Percentiles rank a stretch among this genome's conserved stretches.
phyloP scores from a whole-genome alignment of 148 eudicot genomes.

The Dysphania ambrosioides region DNA sequence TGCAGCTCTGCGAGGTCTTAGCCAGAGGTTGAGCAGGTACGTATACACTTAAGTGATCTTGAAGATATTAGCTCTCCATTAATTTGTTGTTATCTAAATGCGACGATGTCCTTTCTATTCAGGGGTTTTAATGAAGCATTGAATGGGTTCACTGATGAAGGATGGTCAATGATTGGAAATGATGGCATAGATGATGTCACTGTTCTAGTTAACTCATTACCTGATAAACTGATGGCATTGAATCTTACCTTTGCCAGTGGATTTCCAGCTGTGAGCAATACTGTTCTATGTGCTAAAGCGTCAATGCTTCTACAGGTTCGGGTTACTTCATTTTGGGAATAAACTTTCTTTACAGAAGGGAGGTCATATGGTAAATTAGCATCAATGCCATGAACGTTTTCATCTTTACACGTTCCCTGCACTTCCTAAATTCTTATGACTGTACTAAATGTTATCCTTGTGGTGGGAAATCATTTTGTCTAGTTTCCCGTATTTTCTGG shows the following conservation, averaged over 20 bases:
- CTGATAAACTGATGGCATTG: slow-evolving; percentile 66
- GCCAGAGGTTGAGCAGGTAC: slow-evolving; percentile 76
- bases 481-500: too few species aligned
- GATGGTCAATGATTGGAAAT: slow-evolving; percentile 74
- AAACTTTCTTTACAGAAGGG: background rate
- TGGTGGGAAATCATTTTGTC: background rate
- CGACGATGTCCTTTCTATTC: slow-evolving; percentile 14
- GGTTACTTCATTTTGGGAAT: background rate
- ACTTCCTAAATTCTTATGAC: background rate
- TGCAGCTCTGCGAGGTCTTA: slow-evolving; percentile 70
- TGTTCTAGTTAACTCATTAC: slow-evolving; percentile 72
- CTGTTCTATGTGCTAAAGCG: slow-evolving; percentile 74
- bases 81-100: background rate
- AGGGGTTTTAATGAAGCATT: slow-evolving; percentile 89
- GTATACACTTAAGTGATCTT: slow-evolving; percentile 8
- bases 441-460: background rate
- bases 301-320: slow-evolving; percentile 87
- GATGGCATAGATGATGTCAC: slow-evolving; percentile 83
- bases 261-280: slow-evolving; percentile 62
- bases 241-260: slow-evolving; percentile 67
- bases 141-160: slow-evolving; percentile 78
- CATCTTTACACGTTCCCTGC: background rate
- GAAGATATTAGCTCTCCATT: background rate
- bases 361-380: too few species aligned
- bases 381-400: background rate